Base-by-base conservation (phyloP, 2,329 filamentous ascomycete genomes). In the Stagonosporopsis rhizophila region DNA sequence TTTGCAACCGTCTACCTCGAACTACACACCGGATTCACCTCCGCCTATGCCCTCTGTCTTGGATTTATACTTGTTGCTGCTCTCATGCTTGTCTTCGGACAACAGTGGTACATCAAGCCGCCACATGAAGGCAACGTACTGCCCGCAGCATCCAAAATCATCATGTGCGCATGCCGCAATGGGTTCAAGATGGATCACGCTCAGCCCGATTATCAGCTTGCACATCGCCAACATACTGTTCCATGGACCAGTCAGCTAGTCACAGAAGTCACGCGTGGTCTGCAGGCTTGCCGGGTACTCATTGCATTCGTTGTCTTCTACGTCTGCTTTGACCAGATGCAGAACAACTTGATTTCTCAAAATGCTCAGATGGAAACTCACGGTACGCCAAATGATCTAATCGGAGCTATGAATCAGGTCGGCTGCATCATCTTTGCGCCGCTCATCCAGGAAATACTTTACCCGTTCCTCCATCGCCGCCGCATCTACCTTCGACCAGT, bases 1-100 rank as follows among this genome's bases (percentile, higher is more conserved):
- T 70, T 75, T 63, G 86, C 84, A 6, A 91, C 87, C 0, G 85
- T 85, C 1, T 87, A 86, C 69, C 83, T 91, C 78, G 89, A 92
- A 73, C 78, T 83, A 55, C 82, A 87, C 65, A 75, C 87, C 54
- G 87, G 86, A 4, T 92, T 90, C 75, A 84, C 87, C 82, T 82
- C 82, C 1, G 88, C 86, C 2, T 91, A 83, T 66, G 74, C 87
- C 15, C 74, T 89, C 34, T 83, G 84, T 44, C 83, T 88, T 61
- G 81, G 80, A 69, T 83, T 88, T 75, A 90, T 91, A 76, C 76
- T 83, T 52, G 72, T 88, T 14, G 85, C 86, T 35, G 82, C 87
- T 23, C 69, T 83, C 38, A 79, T 87, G 46, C 78, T 87, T 4
- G 57, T 85, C 35, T 49, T 71, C 6, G 70, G 71, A 23, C 51